These are phyloP conservation scores for Carex pumila DNA, from an alignment of 176 grass and related monocot genomes.

Conservation along the genomic window DNA sequence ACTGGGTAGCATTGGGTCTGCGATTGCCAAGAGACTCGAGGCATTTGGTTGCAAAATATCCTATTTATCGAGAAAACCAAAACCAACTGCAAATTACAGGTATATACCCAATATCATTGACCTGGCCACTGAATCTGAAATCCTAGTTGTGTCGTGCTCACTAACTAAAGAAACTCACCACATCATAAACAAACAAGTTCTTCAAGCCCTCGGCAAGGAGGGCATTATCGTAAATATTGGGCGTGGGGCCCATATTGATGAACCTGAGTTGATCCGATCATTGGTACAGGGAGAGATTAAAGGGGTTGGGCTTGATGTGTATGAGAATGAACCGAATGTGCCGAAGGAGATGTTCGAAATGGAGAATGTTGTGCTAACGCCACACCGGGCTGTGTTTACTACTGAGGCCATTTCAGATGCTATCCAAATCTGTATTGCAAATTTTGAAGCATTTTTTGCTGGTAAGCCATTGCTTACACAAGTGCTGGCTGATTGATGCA, in stretches of 20 bases:
- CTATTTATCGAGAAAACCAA: conserved; percentile 35
- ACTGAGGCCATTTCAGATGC: not conserved
- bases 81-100: not conserved
- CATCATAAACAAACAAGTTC: conserved; percentile 33
- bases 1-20: conserved; percentile 40
- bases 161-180: conserved; percentile 31
- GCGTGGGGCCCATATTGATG: conserved; percentile 30
- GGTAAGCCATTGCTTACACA: conserved; percentile 26
- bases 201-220: conserved; percentile 31
- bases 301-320: conserved; percentile 47
- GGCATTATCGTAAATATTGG: conserved; percentile 44
- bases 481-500: not conserved
- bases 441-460: conserved; percentile 49
- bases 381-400: conserved; percentile 19
- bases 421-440: conserved; percentile 9
- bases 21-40: conserved; percentile 36
- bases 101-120: conserved; percentile 6
- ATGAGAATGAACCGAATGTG: conserved; percentile 35
- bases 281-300: conserved; percentile 24
- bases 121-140: conserved; percentile 27
- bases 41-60: conserved; percentile 40
- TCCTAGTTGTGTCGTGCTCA: conserved; percentile 25
- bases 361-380: conserved; percentile 47
- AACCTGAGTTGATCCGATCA: conserved; percentile 22
- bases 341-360: conserved; percentile 30